These are phyloP conservation scores for Daphne laureola DNA, from an alignment of 441 rosid genomes.

Conservation along the genomic window DNA sequence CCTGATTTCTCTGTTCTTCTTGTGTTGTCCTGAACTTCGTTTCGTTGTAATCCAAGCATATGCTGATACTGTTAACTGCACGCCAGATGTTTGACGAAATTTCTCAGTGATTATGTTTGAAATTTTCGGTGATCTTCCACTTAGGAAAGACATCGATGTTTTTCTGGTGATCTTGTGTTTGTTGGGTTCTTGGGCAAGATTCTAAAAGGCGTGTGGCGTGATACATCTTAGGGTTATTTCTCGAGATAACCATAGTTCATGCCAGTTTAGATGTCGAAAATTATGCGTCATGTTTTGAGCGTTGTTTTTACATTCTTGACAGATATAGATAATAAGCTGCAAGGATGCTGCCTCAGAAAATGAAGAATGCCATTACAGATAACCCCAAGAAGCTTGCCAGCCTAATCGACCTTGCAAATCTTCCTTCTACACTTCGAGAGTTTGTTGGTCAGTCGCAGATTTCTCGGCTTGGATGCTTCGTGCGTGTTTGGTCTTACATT, in stretches of 20 bases:
- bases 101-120: too few species aligned
- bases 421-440: conserved; percentile 66
- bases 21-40: too few species aligned
- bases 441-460: conserved; percentile 80
- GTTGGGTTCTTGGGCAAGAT: too few species aligned
- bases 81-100: too few species aligned
- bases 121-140: too few species aligned
- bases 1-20: too few species aligned
- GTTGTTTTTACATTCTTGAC: background rate
- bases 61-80: too few species aligned
- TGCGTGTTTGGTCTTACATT: conserved; percentile 80
- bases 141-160: too few species aligned
- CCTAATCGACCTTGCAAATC: conserved; percentile 79
- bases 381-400: conserved; percentile 74
- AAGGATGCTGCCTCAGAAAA: conserved; percentile 57
- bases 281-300: background rate
- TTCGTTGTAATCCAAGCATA: too few species aligned
- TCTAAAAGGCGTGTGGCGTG: too few species aligned
- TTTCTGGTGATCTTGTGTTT: too few species aligned
- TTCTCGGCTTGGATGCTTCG: conserved; percentile 85
- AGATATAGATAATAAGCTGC: conserved; percentile 6
- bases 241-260: background rate
- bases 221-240: background rate
- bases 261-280: background rate
- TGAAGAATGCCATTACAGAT: conserved; percentile 56